Conservation (phyloP, 345 rosid species). For the Brassica nigra region DNA sequence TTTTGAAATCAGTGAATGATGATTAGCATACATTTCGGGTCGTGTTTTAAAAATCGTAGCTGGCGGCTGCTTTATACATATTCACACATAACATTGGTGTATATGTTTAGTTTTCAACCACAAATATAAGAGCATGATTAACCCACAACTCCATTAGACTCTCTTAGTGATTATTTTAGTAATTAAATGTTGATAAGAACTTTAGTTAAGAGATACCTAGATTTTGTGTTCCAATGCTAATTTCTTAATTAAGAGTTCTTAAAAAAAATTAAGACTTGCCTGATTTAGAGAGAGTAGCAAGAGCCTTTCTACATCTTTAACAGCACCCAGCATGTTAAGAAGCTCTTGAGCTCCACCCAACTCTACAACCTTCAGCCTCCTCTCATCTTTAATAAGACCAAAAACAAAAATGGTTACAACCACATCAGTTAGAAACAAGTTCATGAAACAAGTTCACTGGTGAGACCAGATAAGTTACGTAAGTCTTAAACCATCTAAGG, state of each 20-base stretch:
- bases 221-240: too few relatives aligned
- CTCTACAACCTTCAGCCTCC: constrained; percentile 89
- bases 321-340: constrained; percentile 68
- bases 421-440: background rate
- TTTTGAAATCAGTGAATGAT: background rate
- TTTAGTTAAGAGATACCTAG: too few relatives aligned
- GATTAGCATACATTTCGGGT: background rate
- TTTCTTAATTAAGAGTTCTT: too few relatives aligned
- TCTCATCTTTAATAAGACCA: constrained; percentile 53
- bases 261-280: constrained; percentile 39
- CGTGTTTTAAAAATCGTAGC: background rate
- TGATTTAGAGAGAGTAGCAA: constrained; percentile 67
- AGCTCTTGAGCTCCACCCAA: constrained; percentile 87
- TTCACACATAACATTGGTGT: background rate
- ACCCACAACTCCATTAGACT: too few relatives aligned
- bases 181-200: too few relatives aligned
- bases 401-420: constrained; percentile 5
- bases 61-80: background rate
- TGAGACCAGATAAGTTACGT: background rate
- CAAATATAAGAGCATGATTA: too few relatives aligned
- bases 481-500: background rate
- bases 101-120: background rate
- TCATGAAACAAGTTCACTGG: background rate
- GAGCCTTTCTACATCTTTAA: constrained; percentile 81
- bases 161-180: too few relatives aligned